These are phyloP conservation scores for Hanseniaspora lachancei DNA, from an alignment of 805 yeast species.

Conservation along the genomic window DNA sequence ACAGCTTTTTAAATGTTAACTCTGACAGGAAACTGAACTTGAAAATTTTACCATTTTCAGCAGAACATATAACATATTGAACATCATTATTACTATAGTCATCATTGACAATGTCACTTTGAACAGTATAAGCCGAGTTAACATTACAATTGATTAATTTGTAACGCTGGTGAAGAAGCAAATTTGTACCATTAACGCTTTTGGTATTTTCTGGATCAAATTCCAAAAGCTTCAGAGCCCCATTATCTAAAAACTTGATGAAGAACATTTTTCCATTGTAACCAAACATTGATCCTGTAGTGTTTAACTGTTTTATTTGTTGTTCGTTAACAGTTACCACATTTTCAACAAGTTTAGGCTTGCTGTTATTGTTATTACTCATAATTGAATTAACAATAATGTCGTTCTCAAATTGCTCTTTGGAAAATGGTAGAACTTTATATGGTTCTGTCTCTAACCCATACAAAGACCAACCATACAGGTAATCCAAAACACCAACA, in stretches of 20 bases:
- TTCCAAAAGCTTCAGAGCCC: constrained; percentile 34
- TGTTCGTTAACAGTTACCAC: constrained; percentile 67
- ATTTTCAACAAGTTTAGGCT: constrained; percentile 14
- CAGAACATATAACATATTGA: constrained; percentile 41
- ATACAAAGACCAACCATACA: constrained; percentile 56
- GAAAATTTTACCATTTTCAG: constrained; percentile 67
- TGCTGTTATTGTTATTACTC: neutral
- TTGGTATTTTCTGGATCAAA: constrained; percentile 38
- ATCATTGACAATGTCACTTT: neutral
- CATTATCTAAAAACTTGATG: constrained; percentile 56
- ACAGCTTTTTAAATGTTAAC: constrained; percentile 61
- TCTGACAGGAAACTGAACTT: constrained; percentile 66
- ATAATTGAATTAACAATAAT: constrained; percentile 38
- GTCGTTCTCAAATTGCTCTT: constrained; percentile 51
- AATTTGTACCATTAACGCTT: constrained; percentile 23
- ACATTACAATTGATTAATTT: neutral
- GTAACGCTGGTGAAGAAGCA: constrained; percentile 11
- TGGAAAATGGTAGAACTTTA: constrained; percentile 64
- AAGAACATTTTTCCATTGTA: constrained; percentile 67
- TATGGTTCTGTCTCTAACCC: constrained; percentile 96
- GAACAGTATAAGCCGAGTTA: constrained; percentile 2
- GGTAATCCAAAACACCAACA: constrained; percentile 66
- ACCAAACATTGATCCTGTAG: constrained; percentile 73
- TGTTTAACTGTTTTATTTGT: constrained; percentile 53
- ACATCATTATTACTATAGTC: constrained; percentile 2